These are phyloP conservation scores for Trypanosoma conorhini DNA, from an alignment of 208 protist species.

Conservation along the genomic window DNA sequence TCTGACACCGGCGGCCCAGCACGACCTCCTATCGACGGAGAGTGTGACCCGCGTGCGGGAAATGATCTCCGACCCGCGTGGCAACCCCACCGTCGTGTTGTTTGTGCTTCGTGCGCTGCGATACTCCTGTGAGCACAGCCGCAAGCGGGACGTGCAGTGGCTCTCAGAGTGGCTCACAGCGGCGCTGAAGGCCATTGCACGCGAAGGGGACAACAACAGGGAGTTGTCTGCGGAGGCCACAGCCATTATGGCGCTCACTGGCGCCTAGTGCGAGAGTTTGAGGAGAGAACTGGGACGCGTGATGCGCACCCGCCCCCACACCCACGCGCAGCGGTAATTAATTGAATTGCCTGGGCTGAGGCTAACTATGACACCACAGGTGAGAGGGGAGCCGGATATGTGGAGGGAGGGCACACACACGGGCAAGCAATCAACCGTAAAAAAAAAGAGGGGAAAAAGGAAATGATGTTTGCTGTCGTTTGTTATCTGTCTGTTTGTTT, in stretches of 20 bases:
- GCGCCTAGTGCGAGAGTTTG: background rate
- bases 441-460: background rate
- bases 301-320: background rate
- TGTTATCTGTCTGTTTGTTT: background rate
- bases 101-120: slow-evolving; percentile 54
- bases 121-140: slow-evolving; percentile 31
- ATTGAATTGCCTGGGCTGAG: background rate
- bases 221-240: slow-evolving; percentile 18
- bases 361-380: background rate
- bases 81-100: slow-evolving; percentile 31
- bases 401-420: too few species aligned
- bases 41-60: slow-evolving; percentile 27
- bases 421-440: background rate
- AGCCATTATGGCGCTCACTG: slow-evolving; percentile 19
- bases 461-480: background rate
- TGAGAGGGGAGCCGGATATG: background rate
- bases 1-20: slow-evolving; percentile 38
- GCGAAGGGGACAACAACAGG: slow-evolving; percentile 7
- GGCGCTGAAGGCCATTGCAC: slow-evolving; percentile 15
- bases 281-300: background rate
- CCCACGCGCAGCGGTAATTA: slow-evolving; percentile 1
- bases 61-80: slow-evolving; percentile 26
- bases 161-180: slow-evolving; percentile 8
- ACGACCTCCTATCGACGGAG: slow-evolving; percentile 40
- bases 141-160: slow-evolving; percentile 15